Conservation (phyloP, 1,284 basidiomycete species). For the Naganishia liquefaciens region DNA sequence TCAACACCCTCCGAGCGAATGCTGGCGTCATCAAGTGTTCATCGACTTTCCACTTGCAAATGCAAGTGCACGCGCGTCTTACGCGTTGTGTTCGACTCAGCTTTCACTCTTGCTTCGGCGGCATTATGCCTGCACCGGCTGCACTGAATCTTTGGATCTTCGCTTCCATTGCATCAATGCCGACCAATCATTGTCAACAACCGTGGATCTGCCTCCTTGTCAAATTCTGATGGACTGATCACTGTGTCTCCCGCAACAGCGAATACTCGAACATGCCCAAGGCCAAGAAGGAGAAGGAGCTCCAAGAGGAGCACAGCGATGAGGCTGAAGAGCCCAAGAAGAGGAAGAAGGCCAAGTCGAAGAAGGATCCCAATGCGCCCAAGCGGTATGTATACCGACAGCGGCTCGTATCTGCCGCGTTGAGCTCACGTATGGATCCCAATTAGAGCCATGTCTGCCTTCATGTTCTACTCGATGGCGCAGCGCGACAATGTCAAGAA, state of each 20-base stretch:
- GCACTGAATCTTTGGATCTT: not conserved
- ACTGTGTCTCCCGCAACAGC: not conserved
- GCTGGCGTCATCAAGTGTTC: constrained; percentile 27
- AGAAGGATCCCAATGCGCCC: constrained; percentile 35
- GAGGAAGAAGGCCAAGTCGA: constrained; percentile 16
- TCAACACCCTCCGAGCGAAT: constrained; percentile 9
- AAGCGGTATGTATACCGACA: constrained; percentile 28
- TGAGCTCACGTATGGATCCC: not conserved
- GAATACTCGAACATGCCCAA: constrained; percentile 30
- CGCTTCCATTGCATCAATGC: not conserved
- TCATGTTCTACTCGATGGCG: constrained; percentile 34
- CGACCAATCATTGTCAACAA: not conserved
- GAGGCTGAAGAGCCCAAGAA: not conserved
- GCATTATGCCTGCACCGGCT: not conserved
- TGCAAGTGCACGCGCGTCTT: constrained; percentile 18
- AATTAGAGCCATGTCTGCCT: constrained; percentile 33
- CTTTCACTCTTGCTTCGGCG: not conserved
- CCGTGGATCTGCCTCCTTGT: not conserved
- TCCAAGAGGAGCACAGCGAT: too few relatives aligned
- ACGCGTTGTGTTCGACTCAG: not conserved
- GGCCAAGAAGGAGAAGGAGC: constrained; percentile 15
- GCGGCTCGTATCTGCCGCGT: not conserved
- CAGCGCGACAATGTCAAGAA: constrained; percentile 33
- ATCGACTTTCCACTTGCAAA: constrained; percentile 15
- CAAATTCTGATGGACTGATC: not conserved